Base-by-base conservation (phyloP, 148 eudicot genomes). In the Persicaria tinctoria region DNA sequence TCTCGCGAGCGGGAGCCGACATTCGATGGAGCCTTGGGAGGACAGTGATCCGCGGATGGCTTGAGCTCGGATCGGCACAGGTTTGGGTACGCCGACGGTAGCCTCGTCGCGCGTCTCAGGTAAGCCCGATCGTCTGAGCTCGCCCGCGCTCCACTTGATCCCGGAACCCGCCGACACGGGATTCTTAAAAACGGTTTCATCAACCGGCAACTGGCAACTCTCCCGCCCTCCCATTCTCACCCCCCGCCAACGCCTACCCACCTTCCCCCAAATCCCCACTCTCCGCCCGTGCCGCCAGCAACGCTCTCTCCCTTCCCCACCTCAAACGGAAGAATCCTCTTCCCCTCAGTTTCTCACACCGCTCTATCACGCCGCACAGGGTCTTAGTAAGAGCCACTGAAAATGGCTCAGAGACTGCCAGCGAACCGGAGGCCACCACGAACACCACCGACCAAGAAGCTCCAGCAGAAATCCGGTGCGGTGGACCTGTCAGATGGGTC, bases 401-500 rank as follows among this genome's bases (percentile, higher is more conserved):
- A 48, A 70, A 70, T 23, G 73, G 73, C 17, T 49, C 73, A 27
- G 73, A 70, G 23, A 48, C 54, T 14, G 38, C 53, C 38, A 70
- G 54, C 38, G 73, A 46, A 4, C 53, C 13, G 41, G 51, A 46
- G 51, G 32, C 51, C 32, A 23, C 73, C 53, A 49, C 73, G 13
- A 46, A 27, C 20, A 69, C 50, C 10, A 23, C 50, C 27, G 50
- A 69, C 50, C 20, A 69, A 5, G 17, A 44, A 44, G 41, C 72
- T 12, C 20, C 72, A 10, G 50, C 11, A 8, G 45, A 23, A 62
- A 2, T 62, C 70, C 46, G 70, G 18, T 13, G 78, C 23, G 27
- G 75, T 9, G 17, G 70, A 79, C 23, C 3, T 76, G 49, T 78
- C 93, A 10, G 91, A 89, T 12, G 5, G 27, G 27, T 1, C 90